These are phyloP conservation scores for Colletotrichum graminicola DNA, from an alignment of 2,329 filamentous ascomycete species.

Conservation along the genomic window DNA sequence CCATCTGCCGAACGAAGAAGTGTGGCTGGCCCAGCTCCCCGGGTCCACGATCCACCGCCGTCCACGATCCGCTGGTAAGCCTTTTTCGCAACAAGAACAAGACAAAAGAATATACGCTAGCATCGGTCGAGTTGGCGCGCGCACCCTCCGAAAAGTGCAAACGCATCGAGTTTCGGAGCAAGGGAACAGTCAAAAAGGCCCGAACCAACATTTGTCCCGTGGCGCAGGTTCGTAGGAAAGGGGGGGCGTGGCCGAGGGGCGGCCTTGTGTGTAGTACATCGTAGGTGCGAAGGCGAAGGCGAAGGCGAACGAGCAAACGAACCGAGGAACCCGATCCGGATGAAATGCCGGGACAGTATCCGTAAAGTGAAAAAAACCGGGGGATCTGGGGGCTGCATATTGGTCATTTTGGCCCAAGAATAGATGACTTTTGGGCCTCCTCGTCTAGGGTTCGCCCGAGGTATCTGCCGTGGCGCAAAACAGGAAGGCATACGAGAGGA, in stretches of 20 bases:
- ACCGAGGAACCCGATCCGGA: not conserved
- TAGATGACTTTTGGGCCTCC: slow-evolving; percentile 5
- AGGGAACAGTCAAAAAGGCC: not conserved
- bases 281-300: not conserved
- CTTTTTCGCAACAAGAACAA: not conserved
- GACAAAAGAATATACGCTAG: not conserved
- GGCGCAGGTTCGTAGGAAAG: not conserved
- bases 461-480: not conserved
- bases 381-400: too few species aligned
- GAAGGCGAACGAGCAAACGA: not conserved
- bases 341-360: too few species aligned
- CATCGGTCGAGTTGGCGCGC: not conserved
- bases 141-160: not conserved
- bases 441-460: not conserved
- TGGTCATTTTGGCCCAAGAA: not conserved
- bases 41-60: slow-evolving; percentile 20
- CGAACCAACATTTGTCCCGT: not conserved
- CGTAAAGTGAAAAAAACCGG: too few species aligned
- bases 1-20: not conserved
- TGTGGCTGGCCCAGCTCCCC: slow-evolving; percentile 16
- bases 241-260: too few species aligned
- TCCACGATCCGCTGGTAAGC: slow-evolving; percentile 2
- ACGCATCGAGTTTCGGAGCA: not conserved
- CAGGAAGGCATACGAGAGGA: not conserved
- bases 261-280: too few species aligned